Conservation (phyloP, 2,329 filamentous ascomycete species). For the Fusarium temperatum region DNA sequence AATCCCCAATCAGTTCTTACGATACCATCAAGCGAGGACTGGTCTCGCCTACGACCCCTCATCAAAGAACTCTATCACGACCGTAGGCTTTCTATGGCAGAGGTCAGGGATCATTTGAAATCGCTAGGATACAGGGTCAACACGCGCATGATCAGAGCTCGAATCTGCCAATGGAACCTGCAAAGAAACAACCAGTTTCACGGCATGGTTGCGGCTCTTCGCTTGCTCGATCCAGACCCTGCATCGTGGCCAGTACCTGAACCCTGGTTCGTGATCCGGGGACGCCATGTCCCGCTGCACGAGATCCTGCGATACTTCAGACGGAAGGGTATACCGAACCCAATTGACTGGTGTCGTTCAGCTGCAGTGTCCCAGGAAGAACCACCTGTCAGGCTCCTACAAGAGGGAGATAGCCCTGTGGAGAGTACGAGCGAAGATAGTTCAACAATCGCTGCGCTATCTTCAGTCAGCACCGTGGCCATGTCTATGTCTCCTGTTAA, state of each 20-base stretch:
- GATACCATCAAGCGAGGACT: not conserved
- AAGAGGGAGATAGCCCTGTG: not conserved
- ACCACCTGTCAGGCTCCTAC: not conserved
- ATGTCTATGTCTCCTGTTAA: not conserved
- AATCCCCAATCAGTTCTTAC: not conserved
- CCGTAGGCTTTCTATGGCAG: not conserved
- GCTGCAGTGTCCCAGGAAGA: not conserved
- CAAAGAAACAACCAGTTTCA: not conserved
- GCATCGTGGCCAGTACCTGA: not conserved
- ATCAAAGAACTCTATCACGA: not conserved
- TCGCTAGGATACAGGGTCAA: not conserved
- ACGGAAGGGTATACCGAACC: not conserved
- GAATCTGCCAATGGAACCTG: not conserved
- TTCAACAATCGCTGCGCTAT: not conserved
- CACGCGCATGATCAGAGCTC: not conserved
- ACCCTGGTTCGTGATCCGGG: not conserved
- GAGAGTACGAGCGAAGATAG: not conserved
- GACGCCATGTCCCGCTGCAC: not conserved
- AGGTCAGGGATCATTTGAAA: not conserved
- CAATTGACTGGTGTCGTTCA: not conserved
- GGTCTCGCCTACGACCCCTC: not conserved
- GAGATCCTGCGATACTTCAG: not conserved
- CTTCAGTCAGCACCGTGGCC: not conserved
- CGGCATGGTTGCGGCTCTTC: not conserved
- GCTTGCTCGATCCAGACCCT: not conserved